Base-by-base conservation (phyloP, 768 basidiomycete genomes). In the Cystoderma amianthinum region DNA sequence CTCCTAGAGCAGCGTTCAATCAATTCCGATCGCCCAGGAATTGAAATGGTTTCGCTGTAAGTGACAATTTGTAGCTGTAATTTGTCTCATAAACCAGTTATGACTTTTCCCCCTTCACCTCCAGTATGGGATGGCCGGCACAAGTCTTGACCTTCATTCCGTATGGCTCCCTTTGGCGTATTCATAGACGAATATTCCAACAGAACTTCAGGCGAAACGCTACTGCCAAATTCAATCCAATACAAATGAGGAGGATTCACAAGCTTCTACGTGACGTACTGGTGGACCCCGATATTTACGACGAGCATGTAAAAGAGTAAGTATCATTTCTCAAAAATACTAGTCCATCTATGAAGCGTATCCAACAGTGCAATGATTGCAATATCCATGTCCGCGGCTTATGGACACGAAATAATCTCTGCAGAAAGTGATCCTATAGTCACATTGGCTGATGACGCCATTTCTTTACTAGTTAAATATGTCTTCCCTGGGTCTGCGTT, bases 311-410 rank as follows among this genome's bases (percentile, higher is more conserved):
- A 13, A 36, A 30, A 22, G 37, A n/a, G 42, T 36, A 37, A 16
- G 42, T 19, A 13, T 22, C 11, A n/a, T 3, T 16, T 9, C 17
- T 17, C 9, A 9, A n/a, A 17, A 36, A 7, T 5, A 18, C 9
- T 19, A n/a, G n/a, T n/a, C n/a, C n/a, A n/a, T 36, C 20, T 12
- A 4, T 36, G 37, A 13, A 15, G 11, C 20, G 13, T 36, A 5
- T 12, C 5, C 5, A 18, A 32, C 5, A 16, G 13, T 35, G 68
- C 65, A 19, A 44, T 62, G 42, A 52, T 63, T 17, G 60, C 57
- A 15, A 53, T 60, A 30, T 59, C 63, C 30, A 52, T 70, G 42
- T 55, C 57, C 5, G 49, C 61, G 12, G 55, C 60, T n/a, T 69
- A 68, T 40, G 68, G 68, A 1, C 51, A 58, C 38, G 52, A 58